Conservation (phyloP, 2,329 filamentous ascomycete genomes). For the Xylariaceae sp. region DNA sequence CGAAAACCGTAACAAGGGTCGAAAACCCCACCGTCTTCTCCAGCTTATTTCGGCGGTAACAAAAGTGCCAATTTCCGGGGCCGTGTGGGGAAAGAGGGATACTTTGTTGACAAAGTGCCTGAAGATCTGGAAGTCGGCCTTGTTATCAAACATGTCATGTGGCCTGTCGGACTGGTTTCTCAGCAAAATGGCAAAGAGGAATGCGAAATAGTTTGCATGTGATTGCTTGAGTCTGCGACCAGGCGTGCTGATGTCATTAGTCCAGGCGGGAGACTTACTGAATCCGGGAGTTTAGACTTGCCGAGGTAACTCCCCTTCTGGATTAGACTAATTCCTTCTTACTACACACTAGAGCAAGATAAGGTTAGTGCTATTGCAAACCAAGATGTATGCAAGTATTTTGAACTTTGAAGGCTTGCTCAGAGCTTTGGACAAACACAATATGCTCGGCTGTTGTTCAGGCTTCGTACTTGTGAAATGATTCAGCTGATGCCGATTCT, state of each 20-base stretch:
- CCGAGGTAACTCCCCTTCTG: not conserved
- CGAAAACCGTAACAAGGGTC: no score
- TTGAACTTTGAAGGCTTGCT: no score
- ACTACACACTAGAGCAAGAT: no score
- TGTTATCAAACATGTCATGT: not conserved
- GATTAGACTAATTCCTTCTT: not conserved
- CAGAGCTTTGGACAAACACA: no score
- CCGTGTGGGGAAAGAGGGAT: slow-evolving; percentile 1
- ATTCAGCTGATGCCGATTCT: no score
- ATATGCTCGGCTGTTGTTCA: no score
- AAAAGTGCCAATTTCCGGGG: slow-evolving; percentile 5
- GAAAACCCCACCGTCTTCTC: not conserved
- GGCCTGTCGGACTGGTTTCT: not conserved
- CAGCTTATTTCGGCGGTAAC: not conserved
- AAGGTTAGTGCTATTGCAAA: no score
- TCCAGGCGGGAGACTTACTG: no score
- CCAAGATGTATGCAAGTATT: no score
- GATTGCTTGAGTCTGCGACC: not conserved
- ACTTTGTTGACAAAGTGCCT: not conserved
- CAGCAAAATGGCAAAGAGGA: no score
- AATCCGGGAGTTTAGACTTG: no score
- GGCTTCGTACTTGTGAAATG: no score
- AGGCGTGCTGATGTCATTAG: not conserved
- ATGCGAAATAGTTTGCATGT: not conserved
- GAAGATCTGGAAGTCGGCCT: not conserved